Percentiles rank a stretch among this genome's conserved stretches.
Conservation (phyloP, 768 basidiomycete species). For the Phylloporus rhodoxanthus region DNA sequence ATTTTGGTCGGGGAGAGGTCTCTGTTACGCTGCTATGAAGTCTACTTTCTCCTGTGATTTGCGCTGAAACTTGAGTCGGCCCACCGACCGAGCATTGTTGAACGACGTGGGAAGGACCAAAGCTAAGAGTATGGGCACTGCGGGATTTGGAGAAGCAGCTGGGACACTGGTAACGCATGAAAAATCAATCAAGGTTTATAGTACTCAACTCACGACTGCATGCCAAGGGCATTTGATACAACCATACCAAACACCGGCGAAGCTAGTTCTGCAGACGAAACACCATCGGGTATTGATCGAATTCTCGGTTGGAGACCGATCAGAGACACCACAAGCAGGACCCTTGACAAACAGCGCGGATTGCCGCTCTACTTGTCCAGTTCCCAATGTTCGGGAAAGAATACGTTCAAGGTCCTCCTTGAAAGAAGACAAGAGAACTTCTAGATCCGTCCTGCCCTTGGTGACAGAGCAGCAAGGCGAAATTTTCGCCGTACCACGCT, state of each 20-base stretch:
- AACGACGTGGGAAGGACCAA: constrained; percentile 28
- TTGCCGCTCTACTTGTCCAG: constrained; percentile 2
- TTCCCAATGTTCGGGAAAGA: constrained; percentile 35
- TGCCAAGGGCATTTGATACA: constrained; percentile 31
- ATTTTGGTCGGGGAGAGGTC: background rate
- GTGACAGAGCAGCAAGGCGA: constrained; percentile 39
- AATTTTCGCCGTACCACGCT: background rate
- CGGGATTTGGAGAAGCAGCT: constrained; percentile 26
- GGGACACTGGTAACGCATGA: constrained; percentile 22
- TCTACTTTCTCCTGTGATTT: background rate
- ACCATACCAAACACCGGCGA: constrained; percentile 26
- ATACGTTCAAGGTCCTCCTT: constrained; percentile 47
- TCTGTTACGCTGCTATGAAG: background rate
- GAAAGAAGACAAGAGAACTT: constrained; percentile 44
- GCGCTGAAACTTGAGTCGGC: background rate
- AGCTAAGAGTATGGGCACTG: constrained; percentile 26
- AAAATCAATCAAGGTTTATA: background rate
- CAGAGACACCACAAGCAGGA: background rate
- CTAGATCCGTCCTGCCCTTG: constrained; percentile 46
- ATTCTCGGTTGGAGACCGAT: background rate
- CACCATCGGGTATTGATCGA: constrained; percentile 15
- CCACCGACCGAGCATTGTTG: constrained; percentile 9
- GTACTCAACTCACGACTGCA: constrained; percentile 20
- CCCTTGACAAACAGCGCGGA: background rate
- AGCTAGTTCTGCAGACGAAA: constrained; percentile 27